phyloP scores from a whole-genome alignment of 164 flowering plant species.

The Taxillus chinensis region DNA sequence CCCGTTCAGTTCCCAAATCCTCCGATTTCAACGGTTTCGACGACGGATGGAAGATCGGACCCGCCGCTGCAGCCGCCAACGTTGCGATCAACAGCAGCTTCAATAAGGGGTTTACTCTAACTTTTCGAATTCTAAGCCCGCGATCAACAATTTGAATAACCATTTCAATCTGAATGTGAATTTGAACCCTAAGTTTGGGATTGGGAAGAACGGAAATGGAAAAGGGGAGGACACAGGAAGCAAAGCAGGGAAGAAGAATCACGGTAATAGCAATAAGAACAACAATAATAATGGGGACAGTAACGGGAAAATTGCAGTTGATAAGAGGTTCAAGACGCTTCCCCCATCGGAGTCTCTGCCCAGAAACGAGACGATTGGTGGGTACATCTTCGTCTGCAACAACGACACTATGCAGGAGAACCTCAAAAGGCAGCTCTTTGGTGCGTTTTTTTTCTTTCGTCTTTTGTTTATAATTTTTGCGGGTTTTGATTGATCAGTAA shows the following conservation, averaged over 20 bases:
- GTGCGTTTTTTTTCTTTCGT: slow-evolving; percentile 25
- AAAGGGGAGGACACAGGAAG: slow-evolving; percentile 18
- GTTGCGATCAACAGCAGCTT: slow-evolving; percentile 44
- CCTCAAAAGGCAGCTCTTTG: slow-evolving; percentile 81
- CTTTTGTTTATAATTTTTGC: neutral
- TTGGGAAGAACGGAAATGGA: slow-evolving; percentile 6
- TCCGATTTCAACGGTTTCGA: no score
- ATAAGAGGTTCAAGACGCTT: slow-evolving; percentile 90
- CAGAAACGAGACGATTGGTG: slow-evolving; percentile 76
- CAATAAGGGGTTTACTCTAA: slow-evolving; percentile 46
- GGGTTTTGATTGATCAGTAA: no score
- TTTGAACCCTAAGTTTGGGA: slow-evolving; percentile 10
- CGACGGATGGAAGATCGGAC: no score
- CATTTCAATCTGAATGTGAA: neutral
- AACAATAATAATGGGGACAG: slow-evolving; percentile 14
- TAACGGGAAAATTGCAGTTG: slow-evolving; percentile 26
- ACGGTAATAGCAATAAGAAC: slow-evolving; percentile 7
- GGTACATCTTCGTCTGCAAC: slow-evolving; percentile 95
- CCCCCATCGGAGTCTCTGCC: slow-evolving; percentile 85
- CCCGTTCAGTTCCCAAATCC: no score
- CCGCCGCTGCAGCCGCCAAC: neutral
- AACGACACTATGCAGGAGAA: slow-evolving; percentile 96
- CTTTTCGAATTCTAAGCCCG: slow-evolving; percentile 8
- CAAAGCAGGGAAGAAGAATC: slow-evolving; percentile 20
- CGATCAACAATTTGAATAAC: slow-evolving; percentile 13